Base-by-base conservation (phyloP, 73 alveolate genomes). In the Breviolum minutum region DNA sequence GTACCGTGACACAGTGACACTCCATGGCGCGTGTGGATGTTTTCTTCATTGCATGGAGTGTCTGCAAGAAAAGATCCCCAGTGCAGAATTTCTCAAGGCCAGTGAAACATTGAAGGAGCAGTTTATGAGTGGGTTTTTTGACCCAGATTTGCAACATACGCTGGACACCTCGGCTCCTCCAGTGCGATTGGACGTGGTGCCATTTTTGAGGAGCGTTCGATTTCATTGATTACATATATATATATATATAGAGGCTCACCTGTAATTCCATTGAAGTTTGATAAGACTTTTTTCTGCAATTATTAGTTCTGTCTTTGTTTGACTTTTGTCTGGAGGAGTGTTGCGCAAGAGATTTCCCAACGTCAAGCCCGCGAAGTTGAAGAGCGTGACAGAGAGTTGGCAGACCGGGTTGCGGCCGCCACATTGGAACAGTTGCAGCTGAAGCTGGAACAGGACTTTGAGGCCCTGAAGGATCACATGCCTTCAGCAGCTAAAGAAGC, bases 101-200 rank as follows among this genome's bases (percentile, higher is more conserved):
- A 48, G 32, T 32, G 26, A n/a, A 9, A 32, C 32, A 17, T 69
- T 81, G 11, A 66, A 13, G 10, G 69, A 81, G 32, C 69, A 40
- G 48, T 81, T 81, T 30, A 9, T 40, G 27, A 10, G 13, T 66
- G 89, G 89, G 14, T 81, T 40, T 17, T 9, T 81, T 27, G 89
- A 81, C 32, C 70, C 89, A 8, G 89, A 81, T 13, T 14, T 81
- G 24, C 64, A 40, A 14, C 89, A 81, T 17, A 70, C 69, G 8
- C 29, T 81, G 29, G 66, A 14, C 6, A 81, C 66, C 32, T 40
- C 89, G 32, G 89, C 69, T 13, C 89, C 89, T n/a, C 89, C 89
- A 0, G 89, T 63, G 19, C 63, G 63, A 9, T 27, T 77, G 86
- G 86, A 77, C 22, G 11, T 63, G 14, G 89, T 81, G 89, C 8